A percentile compares a stretch with the other conserved stretches of the same genome.
phyloP scores from a whole-genome alignment of 352 stramenopile genomes.

The Pilasporangium apinafurcum region DNA sequence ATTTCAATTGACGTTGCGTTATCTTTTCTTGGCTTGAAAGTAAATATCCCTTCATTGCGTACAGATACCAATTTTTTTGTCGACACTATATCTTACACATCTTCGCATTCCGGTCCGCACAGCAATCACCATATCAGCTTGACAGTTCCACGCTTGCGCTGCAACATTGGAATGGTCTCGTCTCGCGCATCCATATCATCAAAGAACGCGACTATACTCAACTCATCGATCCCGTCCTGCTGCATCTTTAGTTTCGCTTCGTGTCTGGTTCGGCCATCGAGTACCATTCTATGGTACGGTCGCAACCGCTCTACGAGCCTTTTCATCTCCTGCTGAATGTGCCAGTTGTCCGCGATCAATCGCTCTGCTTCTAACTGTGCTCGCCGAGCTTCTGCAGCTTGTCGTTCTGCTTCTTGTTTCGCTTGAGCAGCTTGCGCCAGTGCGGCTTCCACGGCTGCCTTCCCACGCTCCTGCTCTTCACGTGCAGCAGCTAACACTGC shows the following conservation, averaged over 20 bases:
- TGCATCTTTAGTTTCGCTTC: constrained; percentile 73
- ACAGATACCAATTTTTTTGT: too few relatives aligned
- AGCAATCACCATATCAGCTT: too few relatives aligned
- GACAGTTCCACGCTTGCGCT: too few relatives aligned
- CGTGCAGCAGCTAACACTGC: constrained; percentile 73
- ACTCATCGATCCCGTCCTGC: constrained; percentile 71
- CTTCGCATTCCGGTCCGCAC: too few relatives aligned
- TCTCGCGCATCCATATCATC: constrained; percentile 81
- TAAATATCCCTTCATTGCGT: too few relatives aligned
- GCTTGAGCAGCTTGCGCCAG: constrained; percentile 73
- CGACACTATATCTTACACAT: too few relatives aligned
- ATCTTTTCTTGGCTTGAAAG: too few relatives aligned
- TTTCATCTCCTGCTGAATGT: constrained; percentile 61
- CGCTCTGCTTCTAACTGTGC: constrained; percentile 75
- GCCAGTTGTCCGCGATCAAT: constrained; percentile 78
- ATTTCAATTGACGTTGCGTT: too few relatives aligned
- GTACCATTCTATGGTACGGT: constrained; percentile 64
- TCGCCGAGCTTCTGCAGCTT: constrained; percentile 64
- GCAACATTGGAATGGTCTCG: constrained; percentile 81
- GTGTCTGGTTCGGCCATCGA: constrained; percentile 59
- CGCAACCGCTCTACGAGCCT: constrained; percentile 38
- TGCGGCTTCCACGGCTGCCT: constrained; percentile 74
- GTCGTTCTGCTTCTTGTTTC: constrained; percentile 76
- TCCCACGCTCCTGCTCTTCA: constrained; percentile 74
- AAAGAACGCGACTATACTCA: constrained; percentile 71